phyloP scores from a whole-genome alignment of 2,329 filamentous ascomycete species.

The Kalmusia sp. region DNA sequence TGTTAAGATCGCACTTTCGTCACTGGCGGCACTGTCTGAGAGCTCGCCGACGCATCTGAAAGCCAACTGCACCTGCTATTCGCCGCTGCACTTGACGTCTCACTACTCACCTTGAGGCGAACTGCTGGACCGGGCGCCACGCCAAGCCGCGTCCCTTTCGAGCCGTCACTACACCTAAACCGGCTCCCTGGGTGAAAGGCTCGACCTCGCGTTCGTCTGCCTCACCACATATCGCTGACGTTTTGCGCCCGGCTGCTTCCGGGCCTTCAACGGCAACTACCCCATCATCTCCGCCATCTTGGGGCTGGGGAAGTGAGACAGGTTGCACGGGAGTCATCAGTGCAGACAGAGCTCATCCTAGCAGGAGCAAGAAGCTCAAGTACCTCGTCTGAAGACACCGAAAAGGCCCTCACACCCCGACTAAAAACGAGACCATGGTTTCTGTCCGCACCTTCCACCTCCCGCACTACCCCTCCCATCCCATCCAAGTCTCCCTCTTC shows the following conservation, averaged over 20 bases:
- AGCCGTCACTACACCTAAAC: constrained; percentile 12
- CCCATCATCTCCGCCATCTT: constrained; percentile 3
- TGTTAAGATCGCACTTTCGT: too few relatives aligned
- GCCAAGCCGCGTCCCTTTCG: constrained; percentile 14
- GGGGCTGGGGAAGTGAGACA: background rate
- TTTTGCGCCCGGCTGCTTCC: background rate
- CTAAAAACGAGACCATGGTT: constrained; percentile 46
- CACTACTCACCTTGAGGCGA: constrained; percentile 4
- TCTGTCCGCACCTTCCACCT: constrained; percentile 72
- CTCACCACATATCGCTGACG: background rate
- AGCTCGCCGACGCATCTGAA: too few relatives aligned
- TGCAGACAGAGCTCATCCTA: too few relatives aligned
- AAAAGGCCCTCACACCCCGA: too few relatives aligned
- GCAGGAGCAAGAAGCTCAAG: too few relatives aligned
- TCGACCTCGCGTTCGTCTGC: background rate
- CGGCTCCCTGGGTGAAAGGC: constrained; percentile 12
- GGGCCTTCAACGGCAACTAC: background rate
- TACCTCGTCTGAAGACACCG: too few relatives aligned
- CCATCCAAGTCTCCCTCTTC: constrained; percentile 79
- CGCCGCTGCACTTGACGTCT: too few relatives aligned
- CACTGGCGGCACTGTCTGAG: too few relatives aligned
- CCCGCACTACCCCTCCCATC: constrained; percentile 76
- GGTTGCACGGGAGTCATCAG: background rate
- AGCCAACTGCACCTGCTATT: too few relatives aligned
- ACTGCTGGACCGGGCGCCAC: constrained; percentile 15